Base-by-base conservation (phyloP, 805 yeast species). In the Clavispora fructus region DNA sequence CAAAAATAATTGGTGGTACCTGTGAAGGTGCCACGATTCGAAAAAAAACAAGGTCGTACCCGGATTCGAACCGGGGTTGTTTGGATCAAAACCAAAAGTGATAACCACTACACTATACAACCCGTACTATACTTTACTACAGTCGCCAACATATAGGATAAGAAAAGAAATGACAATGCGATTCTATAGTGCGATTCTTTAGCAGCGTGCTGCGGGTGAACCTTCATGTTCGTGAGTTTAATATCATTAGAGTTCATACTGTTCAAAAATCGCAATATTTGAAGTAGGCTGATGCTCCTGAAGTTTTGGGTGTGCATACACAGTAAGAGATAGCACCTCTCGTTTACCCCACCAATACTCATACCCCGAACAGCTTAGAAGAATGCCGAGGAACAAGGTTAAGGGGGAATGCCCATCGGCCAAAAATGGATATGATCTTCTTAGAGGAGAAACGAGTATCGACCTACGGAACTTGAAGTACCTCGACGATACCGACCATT, bases 61-160 rank as follows among this genome's bases (percentile, higher is more conserved):
- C 86, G 86, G 86, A 80, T 80, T 82, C 86, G 87, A 82, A 82
- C 86, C 80, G 86, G 85, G 85, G 86, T 82, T 79, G 80, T 73
- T 67, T 79, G 86, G 86, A 82, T 81, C 87, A 81, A 78, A 81
- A 81, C 85, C 86, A 79, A 79, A 74, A 73, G 87, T 80, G 85
- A 81, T 81, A 79, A 81, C 85, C 85, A 79, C 85, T 81, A 81
- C 85, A 81, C 86, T 80, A 81, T 78, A 78, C 71, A 66, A 68
- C 73, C 73, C 3, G 28, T 43, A n/a, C n/a, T 37, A 19, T 35
- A 19, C 2, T 11, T 1, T 14, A 4, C 19, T 7, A n/a, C 25
- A 2, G 2, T n/a, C 25, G 28, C 13, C 6, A 27, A 31, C 3
- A 11, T 11, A 33, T 26, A 42, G 27, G n/a, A 14, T 1, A 39